Conservation (phyloP, 495 filamentous ascomycete genomes). For the Aspergillus cristatus region DNA sequence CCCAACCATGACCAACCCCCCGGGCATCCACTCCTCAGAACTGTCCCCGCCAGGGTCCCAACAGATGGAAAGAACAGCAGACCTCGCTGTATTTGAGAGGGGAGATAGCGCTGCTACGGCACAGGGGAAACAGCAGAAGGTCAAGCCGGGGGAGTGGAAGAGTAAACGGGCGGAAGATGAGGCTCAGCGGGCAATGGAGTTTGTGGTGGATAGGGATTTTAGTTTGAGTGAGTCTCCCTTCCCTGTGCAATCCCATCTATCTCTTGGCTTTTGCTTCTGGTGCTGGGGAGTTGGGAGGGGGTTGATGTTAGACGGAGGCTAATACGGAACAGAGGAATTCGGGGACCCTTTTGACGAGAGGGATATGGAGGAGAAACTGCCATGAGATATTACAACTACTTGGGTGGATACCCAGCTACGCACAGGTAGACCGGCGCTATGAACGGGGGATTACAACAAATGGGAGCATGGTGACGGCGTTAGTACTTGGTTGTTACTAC, state of each 20-base stretch:
- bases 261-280: neutral
- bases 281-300: neutral
- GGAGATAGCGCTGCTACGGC: no score
- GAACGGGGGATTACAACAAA: no score
- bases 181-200: constrained; percentile 40
- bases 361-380: constrained; percentile 47
- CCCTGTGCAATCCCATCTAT: neutral
- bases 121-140: neutral
- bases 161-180: constrained; percentile 55
- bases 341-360: constrained; percentile 54
- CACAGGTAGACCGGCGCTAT: no score
- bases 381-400: neutral
- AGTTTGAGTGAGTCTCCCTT: constrained; percentile 25
- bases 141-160: constrained; percentile 44
- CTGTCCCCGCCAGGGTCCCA: constrained; percentile 46
- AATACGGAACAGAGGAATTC: constrained; percentile 32
- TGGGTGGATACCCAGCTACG: no score
- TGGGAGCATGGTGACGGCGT: no score
- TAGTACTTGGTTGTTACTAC: no score
- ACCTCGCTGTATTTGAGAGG: no score
- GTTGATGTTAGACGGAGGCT: neutral
- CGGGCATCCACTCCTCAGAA: constrained; percentile 20
- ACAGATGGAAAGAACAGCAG: constrained; percentile 25
- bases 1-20: constrained; percentile 26
- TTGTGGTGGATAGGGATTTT: constrained; percentile 40